phyloP scores from a whole-genome alignment of 2,329 filamentous ascomycete genomes.

The Aspergillus jensenii region DNA sequence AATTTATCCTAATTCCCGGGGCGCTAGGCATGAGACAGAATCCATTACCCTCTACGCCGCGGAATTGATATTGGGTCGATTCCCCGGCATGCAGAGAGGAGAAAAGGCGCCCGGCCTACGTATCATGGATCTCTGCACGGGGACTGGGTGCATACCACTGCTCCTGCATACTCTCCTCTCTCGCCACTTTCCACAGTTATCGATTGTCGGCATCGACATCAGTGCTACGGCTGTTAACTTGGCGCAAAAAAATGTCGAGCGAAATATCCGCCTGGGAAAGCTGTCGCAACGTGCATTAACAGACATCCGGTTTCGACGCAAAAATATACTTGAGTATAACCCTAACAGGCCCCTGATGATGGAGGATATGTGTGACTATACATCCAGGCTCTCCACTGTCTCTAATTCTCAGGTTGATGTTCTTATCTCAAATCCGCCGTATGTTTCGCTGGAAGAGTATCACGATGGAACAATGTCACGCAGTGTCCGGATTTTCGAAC shows the following conservation, averaged over 20 bases:
- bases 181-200: constrained; percentile 41
- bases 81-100: neutral
- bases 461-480: constrained; percentile 59
- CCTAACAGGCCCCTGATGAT: constrained; percentile 8
- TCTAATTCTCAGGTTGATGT: constrained; percentile 54
- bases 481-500: constrained; percentile 81
- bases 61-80: constrained; percentile 37
- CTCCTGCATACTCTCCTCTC: constrained; percentile 66
- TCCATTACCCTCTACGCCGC: constrained; percentile 62
- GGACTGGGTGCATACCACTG: constrained; percentile 85
- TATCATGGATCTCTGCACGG: constrained; percentile 84
- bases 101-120: constrained; percentile 43
- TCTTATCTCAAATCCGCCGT: constrained; percentile 86
- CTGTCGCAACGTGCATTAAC: constrained; percentile 27
- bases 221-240: constrained; percentile 65
- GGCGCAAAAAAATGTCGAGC: constrained; percentile 61
- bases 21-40: constrained; percentile 64
- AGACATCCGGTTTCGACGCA: constrained; percentile 49
- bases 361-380: constrained; percentile 15
- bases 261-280: constrained; percentile 45
- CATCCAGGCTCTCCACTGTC: neutral
- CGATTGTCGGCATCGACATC: constrained; percentile 72
- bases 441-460: constrained; percentile 70
- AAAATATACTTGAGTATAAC: constrained; percentile 39
- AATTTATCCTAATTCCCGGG: neutral